Evolutionary conservation across 306 rosid species (phyloP), one percentile per base, ranked within the genome.

Genomic region (Senna siamea): DNA sequence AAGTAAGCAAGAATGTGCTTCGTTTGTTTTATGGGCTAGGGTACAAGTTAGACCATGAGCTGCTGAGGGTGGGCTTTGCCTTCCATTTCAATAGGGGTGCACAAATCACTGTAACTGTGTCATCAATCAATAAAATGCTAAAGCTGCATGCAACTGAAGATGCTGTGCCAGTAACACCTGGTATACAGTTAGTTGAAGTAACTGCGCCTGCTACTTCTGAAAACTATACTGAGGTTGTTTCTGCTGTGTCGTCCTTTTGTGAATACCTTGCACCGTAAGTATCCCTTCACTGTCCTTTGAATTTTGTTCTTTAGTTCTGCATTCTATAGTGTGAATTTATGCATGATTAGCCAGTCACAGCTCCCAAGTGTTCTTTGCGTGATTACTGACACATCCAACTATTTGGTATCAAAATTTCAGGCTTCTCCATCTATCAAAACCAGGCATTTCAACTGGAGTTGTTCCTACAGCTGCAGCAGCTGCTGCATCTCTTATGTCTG

Each of bases 251-350:
- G 34, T 89, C 92, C 70, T 94, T 94, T 63, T 92, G 97, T 12
- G 99, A 94, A 88, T 84, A 91, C 87, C 97, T 94, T 86, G 97
- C 98, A 51, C 97, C 98, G 97, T 94, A 84, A 88, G 98, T 13
- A 54, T 75, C 72, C 77, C 63, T 52, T 75, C 30, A 57, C 37
- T 59, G 50, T 10, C 43, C 64, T 70, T 35, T 66, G 35, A 71
- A 41, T 37, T 70, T 5, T 7, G 8, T 37, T 5, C 8, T 37
- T 37, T 37, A 26, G 40, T 37, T 37, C 40, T n/a, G n/a, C n/a
- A n/a, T n/a, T n/a, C n/a, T n/a, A n/a, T n/a, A n/a, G 13, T 46
- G 23, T 64, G 9, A 37, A 52, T 53, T 70, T 61, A 51, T 13
- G 19, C 19, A 38, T 68, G 53, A 41, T 46, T 41, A 43, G 34